phyloP scores from a whole-genome alignment of 1,284 basidiomycete genomes.

The Fomitopsis schrenkii region DNA sequence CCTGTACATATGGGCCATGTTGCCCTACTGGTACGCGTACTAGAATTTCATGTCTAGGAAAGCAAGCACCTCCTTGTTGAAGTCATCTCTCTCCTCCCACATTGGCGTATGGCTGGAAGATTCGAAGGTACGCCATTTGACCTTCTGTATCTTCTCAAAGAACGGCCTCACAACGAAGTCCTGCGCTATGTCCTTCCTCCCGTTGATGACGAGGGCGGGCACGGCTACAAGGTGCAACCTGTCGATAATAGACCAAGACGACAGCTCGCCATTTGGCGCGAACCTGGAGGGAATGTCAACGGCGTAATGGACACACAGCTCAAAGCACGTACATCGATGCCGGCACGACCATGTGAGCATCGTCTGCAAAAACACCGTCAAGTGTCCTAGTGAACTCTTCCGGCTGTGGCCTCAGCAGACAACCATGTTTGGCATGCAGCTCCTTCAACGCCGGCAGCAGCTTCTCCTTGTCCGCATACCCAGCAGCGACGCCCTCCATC shows the following conservation, averaged over 20 bases:
- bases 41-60: constrained; percentile 14
- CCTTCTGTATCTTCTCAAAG: constrained; percentile 19
- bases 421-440: constrained; percentile 22
- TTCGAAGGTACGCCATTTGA: constrained; percentile 25
- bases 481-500: constrained; percentile 20
- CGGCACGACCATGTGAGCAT: constrained; percentile 15
- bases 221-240: constrained; percentile 22
- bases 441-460: constrained; percentile 22
- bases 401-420: constrained; percentile 20
- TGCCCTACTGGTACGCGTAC: too few species aligned
- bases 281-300: background rate
- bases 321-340: constrained; percentile 9
- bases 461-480: constrained; percentile 20
- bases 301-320: background rate
- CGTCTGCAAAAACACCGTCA: constrained; percentile 7
- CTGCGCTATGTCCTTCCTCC: constrained; percentile 22
- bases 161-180: constrained; percentile 25
- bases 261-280: constrained; percentile 11
- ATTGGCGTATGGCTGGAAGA: constrained; percentile 26
- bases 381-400: constrained; percentile 12
- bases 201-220: constrained; percentile 29
- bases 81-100: constrained; percentile 26
- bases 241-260: constrained; percentile 25
- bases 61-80: constrained; percentile 19
- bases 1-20: too few species aligned